These are phyloP conservation scores for Cylindrotheca fusiformis DNA, from an alignment of 108 stramenopile species.

Conservation along the genomic window DNA sequence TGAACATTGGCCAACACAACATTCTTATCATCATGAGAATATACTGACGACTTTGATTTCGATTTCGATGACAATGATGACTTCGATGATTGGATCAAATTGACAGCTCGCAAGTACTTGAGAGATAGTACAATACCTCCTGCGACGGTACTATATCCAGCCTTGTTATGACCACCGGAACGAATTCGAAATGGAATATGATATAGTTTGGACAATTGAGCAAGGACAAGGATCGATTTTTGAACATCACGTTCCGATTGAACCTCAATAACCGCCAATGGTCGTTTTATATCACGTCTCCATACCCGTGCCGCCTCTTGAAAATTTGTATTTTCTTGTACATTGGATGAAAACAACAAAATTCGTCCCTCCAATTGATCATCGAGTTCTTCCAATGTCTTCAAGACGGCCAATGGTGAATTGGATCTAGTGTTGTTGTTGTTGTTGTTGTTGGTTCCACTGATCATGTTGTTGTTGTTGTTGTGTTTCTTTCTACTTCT, in stretches of 20 bases:
- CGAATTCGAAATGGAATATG: slow-evolving; percentile 7
- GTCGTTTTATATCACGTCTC: background rate
- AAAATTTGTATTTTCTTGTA: background rate
- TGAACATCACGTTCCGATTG: background rate
- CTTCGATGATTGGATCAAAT: too few species aligned
- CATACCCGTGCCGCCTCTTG: background rate
- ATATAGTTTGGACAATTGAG: background rate
- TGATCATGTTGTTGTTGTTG: too few species aligned
- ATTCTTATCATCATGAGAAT: background rate
- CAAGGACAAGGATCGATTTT: background rate
- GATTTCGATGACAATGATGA: too few species aligned
- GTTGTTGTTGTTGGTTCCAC: too few species aligned
- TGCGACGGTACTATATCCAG: slow-evolving; percentile 2
- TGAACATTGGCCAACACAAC: background rate
- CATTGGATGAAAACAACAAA: too few species aligned
- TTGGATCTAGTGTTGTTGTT: too few species aligned
- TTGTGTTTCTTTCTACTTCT: too few species aligned
- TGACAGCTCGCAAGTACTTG: background rate
- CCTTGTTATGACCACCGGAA: slow-evolving; percentile 17
- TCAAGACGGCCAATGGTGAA: too few species aligned
- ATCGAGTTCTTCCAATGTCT: too few species aligned
- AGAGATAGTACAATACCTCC: slow-evolving; percentile 6
- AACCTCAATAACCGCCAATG: background rate
- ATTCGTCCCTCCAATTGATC: too few species aligned
- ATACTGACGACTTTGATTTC: background rate